Conservation (phyloP, 2,329 filamentous ascomycete species). For the Aspergillus novoparasiticus region DNA sequence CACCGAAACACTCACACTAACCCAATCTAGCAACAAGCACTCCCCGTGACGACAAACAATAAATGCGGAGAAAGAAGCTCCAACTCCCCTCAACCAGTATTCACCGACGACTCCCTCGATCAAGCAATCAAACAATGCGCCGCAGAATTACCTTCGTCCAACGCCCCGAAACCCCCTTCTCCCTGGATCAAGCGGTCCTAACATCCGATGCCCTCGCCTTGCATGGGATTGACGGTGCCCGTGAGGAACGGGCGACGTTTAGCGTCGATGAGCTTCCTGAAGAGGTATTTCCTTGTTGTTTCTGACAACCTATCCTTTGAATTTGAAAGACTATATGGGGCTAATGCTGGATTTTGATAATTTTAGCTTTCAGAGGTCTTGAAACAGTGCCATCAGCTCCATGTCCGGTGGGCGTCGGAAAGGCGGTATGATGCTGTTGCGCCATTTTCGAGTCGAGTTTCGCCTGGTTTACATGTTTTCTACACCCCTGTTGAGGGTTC, state of each 20-base stretch:
- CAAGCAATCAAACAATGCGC: conserved; percentile 33
- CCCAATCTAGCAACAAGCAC: neutral
- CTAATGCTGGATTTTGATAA: neutral
- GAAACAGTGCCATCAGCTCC: conserved; percentile 68
- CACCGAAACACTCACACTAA: neutral
- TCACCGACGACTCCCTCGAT: neutral
- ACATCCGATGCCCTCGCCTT: conserved; percentile 58
- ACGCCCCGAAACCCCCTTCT: conserved; percentile 63
- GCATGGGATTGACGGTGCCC: conserved; percentile 64
- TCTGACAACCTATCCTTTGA: neutral
- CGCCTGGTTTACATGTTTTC: conserved; percentile 80
- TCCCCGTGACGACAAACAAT: conserved; percentile 1
- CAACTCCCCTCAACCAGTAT: neutral
- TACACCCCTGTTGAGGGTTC: conserved; percentile 58
- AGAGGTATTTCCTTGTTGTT: conserved; percentile 51
- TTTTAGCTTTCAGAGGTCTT: conserved; percentile 63
- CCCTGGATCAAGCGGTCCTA: conserved; percentile 65
- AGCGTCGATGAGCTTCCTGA: conserved; percentile 71
- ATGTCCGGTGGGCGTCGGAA: conserved; percentile 76
- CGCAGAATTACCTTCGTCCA: conserved; percentile 73
- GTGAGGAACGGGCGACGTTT: conserved; percentile 79
- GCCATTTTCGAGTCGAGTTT: conserved; percentile 73
- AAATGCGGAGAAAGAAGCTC: conserved; percentile 4
- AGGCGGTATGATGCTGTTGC: conserved; percentile 60
- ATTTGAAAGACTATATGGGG: no score